These are phyloP conservation scores for Vanrija sp. DNA, from an alignment of 1,284 basidiomycete genomes.

Conservation along the genomic window DNA sequence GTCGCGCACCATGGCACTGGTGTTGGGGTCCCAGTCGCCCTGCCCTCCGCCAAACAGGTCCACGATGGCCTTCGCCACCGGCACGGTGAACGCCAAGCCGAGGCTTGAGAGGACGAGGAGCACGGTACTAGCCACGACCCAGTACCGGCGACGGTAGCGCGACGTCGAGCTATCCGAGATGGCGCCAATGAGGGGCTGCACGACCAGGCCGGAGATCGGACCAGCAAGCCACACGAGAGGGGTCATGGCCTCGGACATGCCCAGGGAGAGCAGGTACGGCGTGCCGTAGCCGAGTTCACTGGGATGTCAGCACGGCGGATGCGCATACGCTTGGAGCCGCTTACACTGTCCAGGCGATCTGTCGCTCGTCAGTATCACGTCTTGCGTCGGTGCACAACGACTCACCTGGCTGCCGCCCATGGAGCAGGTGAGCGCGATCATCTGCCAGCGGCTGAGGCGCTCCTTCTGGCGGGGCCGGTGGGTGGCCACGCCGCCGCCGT, in stretches of 20 bases:
- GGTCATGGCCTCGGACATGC: constrained; percentile 84
- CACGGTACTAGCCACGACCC: constrained; percentile 78
- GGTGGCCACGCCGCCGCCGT: constrained; percentile 1
- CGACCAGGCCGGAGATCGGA: constrained; percentile 76
- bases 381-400: not conserved
- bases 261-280: constrained; percentile 83
- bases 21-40: constrained; percentile 85
- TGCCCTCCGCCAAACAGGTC: constrained; percentile 70
- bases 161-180: constrained; percentile 89
- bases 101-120: constrained; percentile 56
- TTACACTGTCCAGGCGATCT: constrained; percentile 44
- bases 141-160: constrained; percentile 81
- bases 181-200: constrained; percentile 92
- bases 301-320: constrained; percentile 3
- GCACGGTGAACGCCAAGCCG: constrained; percentile 76
- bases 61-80: constrained; percentile 69
- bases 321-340: constrained; percentile 8
- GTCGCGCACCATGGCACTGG: constrained; percentile 58
- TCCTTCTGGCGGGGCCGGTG: constrained; percentile 2
- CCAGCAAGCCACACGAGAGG: constrained; percentile 96
- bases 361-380: not conserved
- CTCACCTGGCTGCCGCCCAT: constrained; percentile 71
- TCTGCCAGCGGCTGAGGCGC: constrained; percentile 20
- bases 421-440: constrained; percentile 54
- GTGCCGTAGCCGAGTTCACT: constrained; percentile 73